Evolutionary conservation across 768 basidiomycete genomes (phyloP).

Genomic region (Rhizopogon roseolus): DNA sequence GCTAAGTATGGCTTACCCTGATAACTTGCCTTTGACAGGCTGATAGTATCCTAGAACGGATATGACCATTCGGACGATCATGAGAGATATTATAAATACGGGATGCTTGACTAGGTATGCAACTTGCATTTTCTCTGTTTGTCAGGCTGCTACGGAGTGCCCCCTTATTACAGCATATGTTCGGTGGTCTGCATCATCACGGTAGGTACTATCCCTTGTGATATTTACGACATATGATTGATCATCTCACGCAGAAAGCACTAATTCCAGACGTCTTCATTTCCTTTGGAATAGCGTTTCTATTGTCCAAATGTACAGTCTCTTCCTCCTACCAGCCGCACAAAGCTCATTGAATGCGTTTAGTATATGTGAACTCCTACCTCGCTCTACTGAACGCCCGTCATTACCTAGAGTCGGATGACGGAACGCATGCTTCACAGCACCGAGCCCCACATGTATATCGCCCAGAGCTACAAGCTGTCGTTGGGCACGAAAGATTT

Average conservation of each 20-base stretch:
- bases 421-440: not conserved
- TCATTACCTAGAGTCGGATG: not conserved
- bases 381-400: slow-evolving; percentile 30
- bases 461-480: not conserved
- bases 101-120: not conserved
- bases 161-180: not conserved
- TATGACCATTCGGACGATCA: not conserved
- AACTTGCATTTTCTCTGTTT: not conserved
- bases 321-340: not conserved
- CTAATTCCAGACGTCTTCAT: slow-evolving; percentile 53
- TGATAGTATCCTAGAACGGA: not conserved
- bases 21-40: not conserved
- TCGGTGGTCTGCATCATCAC: not conserved
- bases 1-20: not conserved
- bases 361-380: slow-evolving; percentile 57
- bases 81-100: not conserved
- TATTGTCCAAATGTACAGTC: slow-evolving; percentile 46
- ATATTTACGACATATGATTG: not conserved
- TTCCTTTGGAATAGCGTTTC: slow-evolving; percentile 50
- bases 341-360: not conserved
- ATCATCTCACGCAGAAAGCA: slow-evolving; percentile 25
- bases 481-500: slow-evolving; percentile 10
- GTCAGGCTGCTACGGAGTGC: not conserved
- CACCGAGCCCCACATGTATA: not conserved
- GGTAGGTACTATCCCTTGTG: not conserved